These are phyloP conservation scores for Metarhizium humberi DNA, from an alignment of 2,329 filamentous ascomycete genomes.

Conservation along the genomic window DNA sequence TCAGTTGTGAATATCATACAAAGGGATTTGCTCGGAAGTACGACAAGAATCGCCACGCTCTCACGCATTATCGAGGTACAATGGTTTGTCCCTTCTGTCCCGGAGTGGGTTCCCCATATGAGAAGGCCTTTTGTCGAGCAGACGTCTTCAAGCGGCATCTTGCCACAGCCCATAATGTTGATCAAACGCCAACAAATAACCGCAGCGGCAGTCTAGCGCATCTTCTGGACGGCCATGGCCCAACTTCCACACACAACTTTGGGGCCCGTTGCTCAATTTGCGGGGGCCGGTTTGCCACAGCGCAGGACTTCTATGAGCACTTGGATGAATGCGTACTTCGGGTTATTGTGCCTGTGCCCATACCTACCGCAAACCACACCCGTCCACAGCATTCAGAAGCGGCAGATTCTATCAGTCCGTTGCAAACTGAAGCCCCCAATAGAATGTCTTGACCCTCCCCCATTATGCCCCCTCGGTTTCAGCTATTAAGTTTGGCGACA, in stretches of 20 bases:
- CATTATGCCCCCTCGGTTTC: neutral
- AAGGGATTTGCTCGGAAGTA: conserved; percentile 97
- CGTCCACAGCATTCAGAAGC: conserved; percentile 1
- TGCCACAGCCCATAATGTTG: conserved; percentile 85
- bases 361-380: neutral
- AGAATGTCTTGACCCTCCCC: neutral
- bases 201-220: conserved; percentile 27
- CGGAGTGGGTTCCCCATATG: conserved; percentile 73
- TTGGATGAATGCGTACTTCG: conserved; percentile 60
- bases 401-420: conserved; percentile 2
- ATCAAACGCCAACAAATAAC: conserved; percentile 87
- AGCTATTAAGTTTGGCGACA: neutral
- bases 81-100: conserved; percentile 98
- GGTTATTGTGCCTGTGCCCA: conserved; percentile 39
- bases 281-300: conserved; percentile 65
- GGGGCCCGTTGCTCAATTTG: conserved; percentile 90
- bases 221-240: conserved; percentile 4
- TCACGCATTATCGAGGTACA: conserved; percentile 95
- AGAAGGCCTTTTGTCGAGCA: conserved; percentile 93
- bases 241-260: neutral
- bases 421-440: neutral
- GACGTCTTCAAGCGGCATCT: conserved; percentile 97
- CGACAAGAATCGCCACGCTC: conserved; percentile 91
- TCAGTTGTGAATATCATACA: conserved; percentile 83
- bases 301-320: conserved; percentile 97